These are phyloP conservation scores for Sarocladium kiliense DNA, from an alignment of 2,329 filamentous ascomycete species.

Conservation along the genomic window DNA sequence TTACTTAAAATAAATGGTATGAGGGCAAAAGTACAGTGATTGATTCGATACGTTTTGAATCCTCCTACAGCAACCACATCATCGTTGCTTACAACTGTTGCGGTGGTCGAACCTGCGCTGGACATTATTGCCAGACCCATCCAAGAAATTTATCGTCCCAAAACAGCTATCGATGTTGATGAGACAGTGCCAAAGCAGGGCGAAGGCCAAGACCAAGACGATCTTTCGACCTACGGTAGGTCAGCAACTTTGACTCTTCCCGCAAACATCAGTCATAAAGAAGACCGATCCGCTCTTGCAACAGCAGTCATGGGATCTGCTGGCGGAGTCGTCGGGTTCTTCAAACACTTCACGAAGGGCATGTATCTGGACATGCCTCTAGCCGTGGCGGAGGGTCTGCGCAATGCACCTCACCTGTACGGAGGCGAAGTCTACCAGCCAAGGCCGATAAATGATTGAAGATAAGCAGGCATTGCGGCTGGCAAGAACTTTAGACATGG, in stretches of 20 bases:
- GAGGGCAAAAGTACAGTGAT: neutral
- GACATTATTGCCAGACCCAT: constrained; percentile 9
- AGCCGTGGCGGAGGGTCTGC: neutral
- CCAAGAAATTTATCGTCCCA: neutral
- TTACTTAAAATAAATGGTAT: no score
- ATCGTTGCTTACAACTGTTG: neutral
- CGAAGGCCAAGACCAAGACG: neutral
- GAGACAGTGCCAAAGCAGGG: neutral
- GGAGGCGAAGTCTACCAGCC: neutral
- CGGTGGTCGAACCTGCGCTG: neutral
- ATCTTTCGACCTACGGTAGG: neutral
- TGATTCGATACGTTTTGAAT: neutral
- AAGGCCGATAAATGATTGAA: neutral
- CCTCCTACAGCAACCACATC: neutral
- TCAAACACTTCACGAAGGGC: neutral
- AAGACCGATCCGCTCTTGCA: neutral
- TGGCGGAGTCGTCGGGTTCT: neutral
- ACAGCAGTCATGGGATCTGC: neutral
- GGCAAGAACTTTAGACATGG: neutral
- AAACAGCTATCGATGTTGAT: no score
- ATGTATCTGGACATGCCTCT: neutral
- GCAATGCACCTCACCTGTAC: neutral
- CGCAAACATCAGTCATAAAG: neutral
- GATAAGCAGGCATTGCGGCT: neutral
- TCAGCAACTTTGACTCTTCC: no score